Evolutionary conservation across 208 protist species (phyloP).

Genomic region (Sergeia podlipaevii): DNA sequence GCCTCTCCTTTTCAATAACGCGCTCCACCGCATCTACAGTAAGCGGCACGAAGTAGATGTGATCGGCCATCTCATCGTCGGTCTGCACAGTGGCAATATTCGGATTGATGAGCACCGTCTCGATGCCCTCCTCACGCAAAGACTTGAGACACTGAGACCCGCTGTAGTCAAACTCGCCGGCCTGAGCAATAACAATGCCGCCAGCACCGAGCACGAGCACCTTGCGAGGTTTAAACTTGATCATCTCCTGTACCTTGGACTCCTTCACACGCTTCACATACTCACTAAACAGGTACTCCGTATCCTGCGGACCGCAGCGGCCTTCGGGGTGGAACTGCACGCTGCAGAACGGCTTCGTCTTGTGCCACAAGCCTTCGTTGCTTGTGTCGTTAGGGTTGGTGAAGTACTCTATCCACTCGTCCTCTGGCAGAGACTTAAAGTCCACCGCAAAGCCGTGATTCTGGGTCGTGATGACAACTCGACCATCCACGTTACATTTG

Average conservation of each 20-base stretch:
- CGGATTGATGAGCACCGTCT: conserved; percentile 98
- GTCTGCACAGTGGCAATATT: conserved; percentile 99
- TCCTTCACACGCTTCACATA: conserved; percentile 89
- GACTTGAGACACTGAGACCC: conserved; percentile 98
- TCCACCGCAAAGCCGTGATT: conserved; percentile 99
- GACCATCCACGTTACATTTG: conserved; percentile 72
- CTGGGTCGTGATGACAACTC: conserved; percentile 96
- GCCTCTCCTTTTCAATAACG: conserved; percentile 94
- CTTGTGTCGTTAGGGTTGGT: conserved; percentile 97
- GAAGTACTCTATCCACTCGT: conserved; percentile 95
- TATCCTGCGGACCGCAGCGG: conserved; percentile 96
- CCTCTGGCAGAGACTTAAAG: conserved; percentile 79
- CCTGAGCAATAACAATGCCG: conserved; percentile 98
- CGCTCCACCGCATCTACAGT: conserved; percentile 92
- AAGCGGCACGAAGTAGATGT: conserved; percentile 97
- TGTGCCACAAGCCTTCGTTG: conserved; percentile 97
- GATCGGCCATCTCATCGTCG: conserved; percentile 94
- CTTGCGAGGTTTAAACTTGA: conserved; percentile 83
- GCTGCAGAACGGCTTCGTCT: conserved; percentile 94
- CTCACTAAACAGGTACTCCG: conserved; percentile 97
- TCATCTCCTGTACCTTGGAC: conserved; percentile 64
- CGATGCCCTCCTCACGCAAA: conserved; percentile 96
- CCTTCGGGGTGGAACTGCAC: conserved; percentile 99
- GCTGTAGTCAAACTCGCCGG: conserved; percentile 99
- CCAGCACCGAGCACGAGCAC: conserved; percentile 94